These are phyloP conservation scores for Rubus parviflorus DNA, from an alignment of 306 rosid species.

Conservation along the genomic window DNA sequence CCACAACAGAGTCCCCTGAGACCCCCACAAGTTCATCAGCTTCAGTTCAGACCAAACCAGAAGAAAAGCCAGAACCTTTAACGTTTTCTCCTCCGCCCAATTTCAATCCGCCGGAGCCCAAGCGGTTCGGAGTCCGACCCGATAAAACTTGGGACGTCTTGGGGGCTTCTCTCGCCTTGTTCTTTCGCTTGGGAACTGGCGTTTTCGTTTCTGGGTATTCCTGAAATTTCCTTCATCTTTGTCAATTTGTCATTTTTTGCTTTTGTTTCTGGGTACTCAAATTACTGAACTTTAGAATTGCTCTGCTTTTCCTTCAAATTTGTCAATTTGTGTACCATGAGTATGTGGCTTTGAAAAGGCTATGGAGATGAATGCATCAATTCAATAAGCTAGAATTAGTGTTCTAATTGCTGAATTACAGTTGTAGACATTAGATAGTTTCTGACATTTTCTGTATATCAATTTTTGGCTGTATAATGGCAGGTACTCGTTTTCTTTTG, in stretches of 20 bases:
- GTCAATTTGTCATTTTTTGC: background rate
- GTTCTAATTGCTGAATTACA: background rate
- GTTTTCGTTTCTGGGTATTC: slow-evolving; percentile 76
- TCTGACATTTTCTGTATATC: background rate
- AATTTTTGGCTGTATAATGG: slow-evolving; percentile 19
- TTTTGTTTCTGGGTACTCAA: background rate
- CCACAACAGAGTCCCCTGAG: slow-evolving; percentile 48
- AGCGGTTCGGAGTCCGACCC: slow-evolving; percentile 70
- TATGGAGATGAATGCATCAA: background rate
- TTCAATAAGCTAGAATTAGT: background rate
- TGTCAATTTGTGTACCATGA: background rate
- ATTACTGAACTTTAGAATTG: background rate
- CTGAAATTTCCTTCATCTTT: background rate
- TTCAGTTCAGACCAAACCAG: slow-evolving; percentile 41
- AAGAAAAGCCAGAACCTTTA: slow-evolving; percentile 12
- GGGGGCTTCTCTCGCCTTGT: slow-evolving; percentile 61
- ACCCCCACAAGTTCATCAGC: slow-evolving; percentile 31
- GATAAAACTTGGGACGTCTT: slow-evolving; percentile 53
- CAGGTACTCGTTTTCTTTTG: slow-evolving; percentile 76
- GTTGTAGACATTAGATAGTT: background rate
- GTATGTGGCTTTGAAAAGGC: background rate
- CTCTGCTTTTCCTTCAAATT: background rate
- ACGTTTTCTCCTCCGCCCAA: slow-evolving; percentile 63
- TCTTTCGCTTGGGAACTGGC: slow-evolving; percentile 82
- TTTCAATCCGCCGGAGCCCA: slow-evolving; percentile 90